These are phyloP conservation scores for Trichoderma citrinoviride DNA, from an alignment of 2,329 filamentous ascomycete genomes.

Conservation along the genomic window DNA sequence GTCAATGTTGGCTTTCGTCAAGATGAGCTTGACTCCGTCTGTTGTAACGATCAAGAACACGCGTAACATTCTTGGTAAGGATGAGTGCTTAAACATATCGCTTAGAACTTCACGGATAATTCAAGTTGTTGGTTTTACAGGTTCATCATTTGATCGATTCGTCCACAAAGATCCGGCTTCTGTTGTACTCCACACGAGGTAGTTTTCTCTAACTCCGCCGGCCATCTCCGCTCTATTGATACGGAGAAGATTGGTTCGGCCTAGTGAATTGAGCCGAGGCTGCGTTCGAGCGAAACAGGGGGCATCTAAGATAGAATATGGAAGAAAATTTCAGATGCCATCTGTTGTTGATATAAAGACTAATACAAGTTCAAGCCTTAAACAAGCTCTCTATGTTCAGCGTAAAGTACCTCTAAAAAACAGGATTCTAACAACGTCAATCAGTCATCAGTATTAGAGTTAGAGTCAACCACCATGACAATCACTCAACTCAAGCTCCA, in stretches of 20 bases:
- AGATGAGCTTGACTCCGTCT: too few species aligned
- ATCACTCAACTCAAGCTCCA: slow-evolving; percentile 1
- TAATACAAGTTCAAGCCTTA: too few species aligned
- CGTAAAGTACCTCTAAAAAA: neutral
- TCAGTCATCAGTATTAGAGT: neutral
- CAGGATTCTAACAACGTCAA: neutral
- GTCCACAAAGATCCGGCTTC: neutral
- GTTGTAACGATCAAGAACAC: too few species aligned
- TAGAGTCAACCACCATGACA: neutral
- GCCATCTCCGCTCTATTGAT: neutral
- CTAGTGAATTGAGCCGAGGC: neutral
- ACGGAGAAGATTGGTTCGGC: neutral
- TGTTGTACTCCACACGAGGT: neutral
- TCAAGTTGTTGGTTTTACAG: too few species aligned
- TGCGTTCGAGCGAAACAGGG: neutral
- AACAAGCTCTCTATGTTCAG: neutral
- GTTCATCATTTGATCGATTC: too few species aligned
- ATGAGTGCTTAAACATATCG: too few species aligned
- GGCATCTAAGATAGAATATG: neutral
- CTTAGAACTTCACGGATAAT: too few species aligned
- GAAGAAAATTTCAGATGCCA: neutral
- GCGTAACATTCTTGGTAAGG: too few species aligned
- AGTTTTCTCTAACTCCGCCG: slow-evolving; percentile 11
- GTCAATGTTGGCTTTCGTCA: too few species aligned
- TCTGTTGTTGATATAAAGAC: neutral